Conservation (phyloP, 345 rosid species). For the Hypericum perforatum region DNA sequence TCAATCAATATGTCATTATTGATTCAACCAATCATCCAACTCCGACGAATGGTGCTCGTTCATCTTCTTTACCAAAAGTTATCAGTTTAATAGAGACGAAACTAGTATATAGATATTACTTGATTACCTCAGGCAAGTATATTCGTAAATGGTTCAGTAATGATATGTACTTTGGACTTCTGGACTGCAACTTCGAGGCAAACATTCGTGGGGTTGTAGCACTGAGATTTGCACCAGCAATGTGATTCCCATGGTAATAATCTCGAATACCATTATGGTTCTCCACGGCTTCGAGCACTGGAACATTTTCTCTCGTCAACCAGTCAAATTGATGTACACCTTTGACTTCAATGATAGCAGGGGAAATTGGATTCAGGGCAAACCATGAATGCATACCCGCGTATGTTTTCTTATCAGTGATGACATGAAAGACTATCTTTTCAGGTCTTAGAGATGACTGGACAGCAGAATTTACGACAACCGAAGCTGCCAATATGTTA, state of each 20-base stretch:
- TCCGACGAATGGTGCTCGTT: too few relatives aligned
- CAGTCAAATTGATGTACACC: conserved; percentile 99
- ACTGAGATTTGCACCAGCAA: conserved; percentile 75
- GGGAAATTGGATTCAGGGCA: conserved; percentile 76
- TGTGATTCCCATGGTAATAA: conserved; percentile 95
- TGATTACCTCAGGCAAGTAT: conserved; percentile 89
- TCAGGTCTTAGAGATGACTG: conserved; percentile 80
- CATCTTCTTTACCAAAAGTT: too few relatives aligned
- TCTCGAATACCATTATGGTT: conserved; percentile 67
- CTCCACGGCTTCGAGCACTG: conserved; percentile 97
- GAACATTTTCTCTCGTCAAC: conserved; percentile 98
- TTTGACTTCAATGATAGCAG: conserved; percentile 88
- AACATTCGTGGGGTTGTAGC: conserved; percentile 76
- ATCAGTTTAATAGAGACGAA: background rate
- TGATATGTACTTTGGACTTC: conserved; percentile 99
- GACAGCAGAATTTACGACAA: conserved; percentile 84
- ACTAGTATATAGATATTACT: conserved; percentile 1
- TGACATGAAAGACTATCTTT: conserved; percentile 88
- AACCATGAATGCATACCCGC: conserved; percentile 99
- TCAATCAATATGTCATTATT: too few relatives aligned
- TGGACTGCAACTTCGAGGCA: conserved; percentile 92
- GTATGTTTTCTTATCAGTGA: conserved; percentile 97
- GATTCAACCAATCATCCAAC: too few relatives aligned
- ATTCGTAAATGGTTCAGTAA: conserved; percentile 96
- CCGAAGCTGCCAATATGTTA: conserved; percentile 97